A percentile compares a stretch with the other conserved stretches of the same genome.
Evolutionary conservation across 495 filamentous ascomycete genomes (phyloP).

Genomic region (Cenococcum geophilum): DNA sequence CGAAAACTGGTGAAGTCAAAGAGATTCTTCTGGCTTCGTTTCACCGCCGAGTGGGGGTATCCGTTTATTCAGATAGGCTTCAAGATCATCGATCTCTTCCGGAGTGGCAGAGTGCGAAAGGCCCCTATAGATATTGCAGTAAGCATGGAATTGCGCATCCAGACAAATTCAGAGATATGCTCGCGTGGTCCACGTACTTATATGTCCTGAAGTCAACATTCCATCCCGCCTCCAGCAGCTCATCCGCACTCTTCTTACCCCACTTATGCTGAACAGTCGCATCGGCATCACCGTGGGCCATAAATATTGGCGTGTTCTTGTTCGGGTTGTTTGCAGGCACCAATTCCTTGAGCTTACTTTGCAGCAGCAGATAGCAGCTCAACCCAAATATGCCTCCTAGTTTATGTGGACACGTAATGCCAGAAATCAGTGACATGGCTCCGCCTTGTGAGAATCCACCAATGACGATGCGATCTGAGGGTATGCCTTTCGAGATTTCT

Average conservation of each 20-base stretch:
- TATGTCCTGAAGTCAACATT: slow-evolving; percentile 74
- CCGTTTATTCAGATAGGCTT: slow-evolving; percentile 61
- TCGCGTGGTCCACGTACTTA: slow-evolving; percentile 43
- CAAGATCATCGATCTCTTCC: slow-evolving; percentile 76
- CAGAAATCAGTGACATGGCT: slow-evolving; percentile 56
- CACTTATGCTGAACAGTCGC: slow-evolving; percentile 60
- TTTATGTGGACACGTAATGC: slow-evolving; percentile 65
- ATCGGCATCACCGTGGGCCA: slow-evolving; percentile 78
- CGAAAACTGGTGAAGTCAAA: slow-evolving; percentile 15
- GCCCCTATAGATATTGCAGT: slow-evolving; percentile 40
- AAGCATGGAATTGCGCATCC: background rate
- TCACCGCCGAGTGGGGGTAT: slow-evolving; percentile 49
- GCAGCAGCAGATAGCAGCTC: slow-evolving; percentile 73
- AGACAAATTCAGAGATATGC: background rate
- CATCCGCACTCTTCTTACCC: slow-evolving; percentile 58
- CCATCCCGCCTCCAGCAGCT: slow-evolving; percentile 59
- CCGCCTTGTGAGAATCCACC: slow-evolving; percentile 66
- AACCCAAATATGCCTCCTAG: slow-evolving; percentile 84
- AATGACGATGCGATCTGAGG: slow-evolving; percentile 73
- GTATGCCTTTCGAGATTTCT: slow-evolving; percentile 77
- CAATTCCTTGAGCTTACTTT: slow-evolving; percentile 61
- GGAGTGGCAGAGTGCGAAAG: slow-evolving; percentile 72
- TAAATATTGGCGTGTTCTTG: slow-evolving; percentile 75
- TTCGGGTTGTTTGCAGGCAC: slow-evolving; percentile 61
- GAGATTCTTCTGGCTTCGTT: slow-evolving; percentile 14